These are phyloP conservation scores for Aureobasidium zeae DNA, from an alignment of 2,329 filamentous ascomycete species.

Conservation along the genomic window DNA sequence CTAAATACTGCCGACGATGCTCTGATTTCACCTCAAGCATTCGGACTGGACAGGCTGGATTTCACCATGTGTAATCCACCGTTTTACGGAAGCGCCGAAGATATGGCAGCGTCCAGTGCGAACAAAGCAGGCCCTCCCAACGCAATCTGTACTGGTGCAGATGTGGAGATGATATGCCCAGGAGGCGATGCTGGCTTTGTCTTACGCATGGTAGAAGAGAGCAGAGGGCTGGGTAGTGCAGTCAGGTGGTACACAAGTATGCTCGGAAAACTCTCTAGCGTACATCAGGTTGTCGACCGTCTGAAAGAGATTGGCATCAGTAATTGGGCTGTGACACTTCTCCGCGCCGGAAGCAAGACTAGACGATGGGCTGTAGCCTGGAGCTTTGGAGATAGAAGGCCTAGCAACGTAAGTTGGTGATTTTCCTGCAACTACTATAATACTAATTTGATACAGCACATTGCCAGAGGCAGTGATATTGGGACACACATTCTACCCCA, in stretches of 20 bases:
- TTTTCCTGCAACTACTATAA: background rate
- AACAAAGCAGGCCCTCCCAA: slow-evolving; percentile 59
- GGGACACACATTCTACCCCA: slow-evolving; percentile 30
- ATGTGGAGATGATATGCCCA: slow-evolving; percentile 67
- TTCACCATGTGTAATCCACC: slow-evolving; percentile 94
- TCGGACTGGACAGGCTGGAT: slow-evolving; percentile 51
- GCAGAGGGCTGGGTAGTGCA: slow-evolving; percentile 46
- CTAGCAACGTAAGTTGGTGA: slow-evolving; percentile 41
- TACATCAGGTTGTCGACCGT: slow-evolving; percentile 52
- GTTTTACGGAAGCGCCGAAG: slow-evolving; percentile 69
- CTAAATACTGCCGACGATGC: slow-evolving; percentile 45
- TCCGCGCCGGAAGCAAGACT: slow-evolving; percentile 70
- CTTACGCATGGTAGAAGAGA: slow-evolving; percentile 60
- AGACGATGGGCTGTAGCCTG: slow-evolving; percentile 81
- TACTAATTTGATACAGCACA: slow-evolving; percentile 13
- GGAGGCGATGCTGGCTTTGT: slow-evolving; percentile 75
- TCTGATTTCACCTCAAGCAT: slow-evolving; percentile 55
- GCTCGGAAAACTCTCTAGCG: slow-evolving; percentile 70
- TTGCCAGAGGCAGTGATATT: slow-evolving; percentile 25
- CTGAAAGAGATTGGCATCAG: slow-evolving; percentile 48
- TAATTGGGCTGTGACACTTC: slow-evolving; percentile 76
- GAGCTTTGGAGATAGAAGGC: slow-evolving; percentile 65
- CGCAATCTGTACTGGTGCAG: slow-evolving; percentile 66
- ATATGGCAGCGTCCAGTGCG: slow-evolving; percentile 56
- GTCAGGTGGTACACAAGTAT: slow-evolving; percentile 88